A percentile compares a stretch with the other conserved stretches of the same genome.
phyloP scores from a whole-genome alignment of 495 filamentous ascomycete species.

The Penicillium maclennaniae region DNA sequence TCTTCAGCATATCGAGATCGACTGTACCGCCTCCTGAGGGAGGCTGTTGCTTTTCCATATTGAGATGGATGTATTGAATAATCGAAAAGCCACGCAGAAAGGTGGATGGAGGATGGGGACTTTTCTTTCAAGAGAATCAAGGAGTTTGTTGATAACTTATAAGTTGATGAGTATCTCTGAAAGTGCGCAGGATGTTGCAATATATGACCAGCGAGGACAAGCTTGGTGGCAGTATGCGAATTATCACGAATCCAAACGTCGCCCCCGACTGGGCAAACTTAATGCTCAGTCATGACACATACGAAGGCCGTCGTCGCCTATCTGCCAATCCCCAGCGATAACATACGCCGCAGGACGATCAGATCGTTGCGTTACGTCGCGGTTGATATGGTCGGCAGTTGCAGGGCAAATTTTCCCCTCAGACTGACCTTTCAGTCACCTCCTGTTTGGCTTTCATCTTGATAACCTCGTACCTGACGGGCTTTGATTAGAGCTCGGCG shows the following conservation, averaged over 20 bases:
- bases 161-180: background rate
- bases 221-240: background rate
- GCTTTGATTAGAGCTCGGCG: constrained; percentile 11
- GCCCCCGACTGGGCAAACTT: background rate
- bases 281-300: background rate
- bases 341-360: background rate
- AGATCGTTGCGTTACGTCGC: background rate
- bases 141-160: too few species aligned
- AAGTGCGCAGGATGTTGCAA: background rate
- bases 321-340: background rate
- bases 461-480: background rate
- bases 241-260: background rate
- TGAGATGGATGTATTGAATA: background rate
- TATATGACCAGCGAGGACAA: background rate
- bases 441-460: background rate
- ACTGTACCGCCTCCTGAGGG: background rate
- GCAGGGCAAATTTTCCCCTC: background rate
- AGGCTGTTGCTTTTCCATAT: constrained; percentile 15
- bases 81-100: background rate
- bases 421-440: background rate
- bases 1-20: constrained; percentile 16
- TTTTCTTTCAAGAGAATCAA: too few species aligned
- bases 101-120: too few species aligned
- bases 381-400: constrained; percentile 12
- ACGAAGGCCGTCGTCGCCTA: background rate